Base-by-base conservation (phyloP, 139 green algal species). In the Microglena sp. region DNA sequence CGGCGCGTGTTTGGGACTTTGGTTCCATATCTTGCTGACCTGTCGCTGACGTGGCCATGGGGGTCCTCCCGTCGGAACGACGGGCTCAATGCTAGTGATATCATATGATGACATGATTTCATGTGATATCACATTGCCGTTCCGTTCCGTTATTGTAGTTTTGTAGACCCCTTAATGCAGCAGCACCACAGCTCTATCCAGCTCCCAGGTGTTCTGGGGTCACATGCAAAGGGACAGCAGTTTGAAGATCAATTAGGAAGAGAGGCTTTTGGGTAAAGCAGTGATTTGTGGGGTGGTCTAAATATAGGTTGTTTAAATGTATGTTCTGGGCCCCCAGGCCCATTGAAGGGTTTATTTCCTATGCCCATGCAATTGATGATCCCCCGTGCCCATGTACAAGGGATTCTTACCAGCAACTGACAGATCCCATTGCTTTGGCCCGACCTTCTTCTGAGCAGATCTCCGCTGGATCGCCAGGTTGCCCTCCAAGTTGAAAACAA, bases 381-480 rank as follows among this genome's bases (percentile, higher is more conserved):
- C n/a, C n/a, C n/a, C n/a, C n/a, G n/a, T n/a, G n/a, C n/a, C 21
- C 11, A 18, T 59, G 18, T 18, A 59, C 50, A 27, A 24, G 18
- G 11, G 40, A 11, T 50, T 18, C 40, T 59, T 11, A 59, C 11
- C 50, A 32, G 50, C 21, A n/a, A 6, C 7, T 44, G 55, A 62
- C 28, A 62, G 55, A 29, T 62, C 27, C 27, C 26, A 62, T 21
- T 43, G 55, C 11, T 24, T 40, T 6, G 55, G 55, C 11, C 55
- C 28, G 8, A 62, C 55, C 55, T 62, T 62, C 55, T 62, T 62
- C 6, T 35, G 28, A 35, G 55, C 55, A 18, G 55, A 62, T 6
- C 55, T 28, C 8, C 29, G 27, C 28, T 62, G 55, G 28, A 62
- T 28, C 55, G 40, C 28, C n/a, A 62, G 5, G 28, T 35, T 6